Evolutionary conservation across 1,139 yeast species (phyloP).

Genomic region (Hanseniaspora sp.): DNA sequence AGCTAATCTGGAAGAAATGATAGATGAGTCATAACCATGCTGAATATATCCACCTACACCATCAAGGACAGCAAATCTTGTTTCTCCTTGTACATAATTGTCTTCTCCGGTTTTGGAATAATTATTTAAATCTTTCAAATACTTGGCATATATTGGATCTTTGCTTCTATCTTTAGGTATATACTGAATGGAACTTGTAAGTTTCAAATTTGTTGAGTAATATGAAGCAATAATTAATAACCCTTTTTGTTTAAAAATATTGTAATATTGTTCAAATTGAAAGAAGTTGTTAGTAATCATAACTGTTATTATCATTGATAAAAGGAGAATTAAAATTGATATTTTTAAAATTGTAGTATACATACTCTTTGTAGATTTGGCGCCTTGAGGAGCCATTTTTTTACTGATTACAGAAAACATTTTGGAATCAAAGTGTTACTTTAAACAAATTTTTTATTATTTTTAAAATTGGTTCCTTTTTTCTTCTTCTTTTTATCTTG

Average conservation of each 20-base stretch:
- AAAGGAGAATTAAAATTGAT: not conserved
- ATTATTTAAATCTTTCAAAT: conserved; percentile 23
- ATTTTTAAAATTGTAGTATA: not conserved
- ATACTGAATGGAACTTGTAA: conserved; percentile 49
- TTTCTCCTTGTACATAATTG: conserved; percentile 50
- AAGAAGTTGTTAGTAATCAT: conserved; percentile 14
- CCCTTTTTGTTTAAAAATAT: not conserved
- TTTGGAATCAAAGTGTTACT: no score
- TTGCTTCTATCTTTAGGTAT: conserved; percentile 56
- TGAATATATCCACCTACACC: conserved; percentile 98
- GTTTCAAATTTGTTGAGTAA: conserved; percentile 1
- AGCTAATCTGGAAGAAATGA: conserved; percentile 63
- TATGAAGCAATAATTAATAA: not conserved
- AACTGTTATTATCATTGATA: not conserved
- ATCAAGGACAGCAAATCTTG: conserved; percentile 70
- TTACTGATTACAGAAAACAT: not conserved
- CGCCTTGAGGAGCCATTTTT: not conserved
- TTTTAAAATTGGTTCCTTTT: no score
- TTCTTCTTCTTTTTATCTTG: no score
- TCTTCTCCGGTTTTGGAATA: conserved; percentile 77
- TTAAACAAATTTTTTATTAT: no score
- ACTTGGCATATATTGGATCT: conserved; percentile 33
- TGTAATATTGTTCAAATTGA: not conserved
- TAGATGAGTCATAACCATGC: conserved; percentile 79
- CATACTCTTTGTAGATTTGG: conserved; percentile 1